A percentile compares a stretch with the other conserved stretches of the same genome.
Conservation (phyloP, 129 eudicot genomes). For the Lonicera japonica region DNA sequence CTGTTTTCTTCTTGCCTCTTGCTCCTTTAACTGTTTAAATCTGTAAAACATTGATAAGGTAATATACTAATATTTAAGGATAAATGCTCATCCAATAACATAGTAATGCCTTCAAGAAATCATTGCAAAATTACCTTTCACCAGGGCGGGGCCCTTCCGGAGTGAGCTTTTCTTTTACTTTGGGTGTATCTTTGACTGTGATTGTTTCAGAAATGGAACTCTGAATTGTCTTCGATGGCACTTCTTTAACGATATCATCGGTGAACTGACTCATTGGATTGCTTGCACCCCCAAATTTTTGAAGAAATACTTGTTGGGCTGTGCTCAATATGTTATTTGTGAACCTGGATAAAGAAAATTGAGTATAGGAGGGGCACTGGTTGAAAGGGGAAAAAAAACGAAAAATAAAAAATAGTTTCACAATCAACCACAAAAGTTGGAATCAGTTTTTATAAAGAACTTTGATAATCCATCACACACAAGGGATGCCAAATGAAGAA, state of each 20-base stretch:
- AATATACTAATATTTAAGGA: slow-evolving; percentile 16
- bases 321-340: slow-evolving; percentile 91
- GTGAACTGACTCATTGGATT: slow-evolving; percentile 46
- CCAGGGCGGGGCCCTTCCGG: slow-evolving; percentile 82
- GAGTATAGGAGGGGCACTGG: not conserved
- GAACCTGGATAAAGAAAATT: slow-evolving; percentile 45
- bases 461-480: too few species aligned
- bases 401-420: too few species aligned
- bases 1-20: slow-evolving; percentile 70
- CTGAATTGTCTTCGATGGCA: slow-evolving; percentile 32
- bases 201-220: slow-evolving; percentile 38
- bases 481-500: too few species aligned
- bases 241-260: slow-evolving; percentile 42
- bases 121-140: slow-evolving; percentile 54
- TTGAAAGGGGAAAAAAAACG: too few species aligned
- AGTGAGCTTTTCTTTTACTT: slow-evolving; percentile 35
- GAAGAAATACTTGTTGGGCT: slow-evolving; percentile 88
- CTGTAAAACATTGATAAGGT: slow-evolving; percentile 24
- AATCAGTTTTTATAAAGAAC: too few species aligned
- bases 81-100: not conserved
- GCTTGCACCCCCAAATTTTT: slow-evolving; percentile 90
- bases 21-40: slow-evolving; percentile 86
- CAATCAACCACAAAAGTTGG: too few species aligned
- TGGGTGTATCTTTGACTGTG: slow-evolving; percentile 26
- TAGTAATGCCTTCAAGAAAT: not conserved